Base-by-base conservation (phyloP, 495 filamentous ascomycete species). In the Lepidopterella palustris region DNA sequence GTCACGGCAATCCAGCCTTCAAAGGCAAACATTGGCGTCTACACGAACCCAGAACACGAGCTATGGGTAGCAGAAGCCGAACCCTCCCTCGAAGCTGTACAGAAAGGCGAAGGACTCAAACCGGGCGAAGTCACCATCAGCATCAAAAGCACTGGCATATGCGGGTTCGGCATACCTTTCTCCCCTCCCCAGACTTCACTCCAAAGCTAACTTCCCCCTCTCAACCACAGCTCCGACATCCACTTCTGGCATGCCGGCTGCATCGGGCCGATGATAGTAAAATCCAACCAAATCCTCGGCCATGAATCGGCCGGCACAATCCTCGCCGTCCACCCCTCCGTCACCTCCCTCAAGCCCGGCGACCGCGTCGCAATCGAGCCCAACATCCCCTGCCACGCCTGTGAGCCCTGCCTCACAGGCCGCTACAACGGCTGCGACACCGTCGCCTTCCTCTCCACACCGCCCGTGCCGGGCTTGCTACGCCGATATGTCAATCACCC, bases 231-330 rank as follows among this genome's bases (percentile, higher is more conserved):
- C 48, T 95, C 90, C 55, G 91, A 96, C 73, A 84, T 97, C 27
- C 91, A 96, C 76, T 97, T 97, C 80, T 95, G 90, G 91, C 90
- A 92, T 71, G 87, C 85, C 31, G 90, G 90, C 61, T 88, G 86
- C 74, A 96, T 97, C 68, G 91, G 91, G 13, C 91, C 91, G 55
- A 97, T 96, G 91, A 86, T 95, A 61, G 90, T 97, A 27, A 80
- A 80, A 55, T 85, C 82, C 63, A 86, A 89, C 70, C 91, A 96
- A 69, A 88, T 96, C 67, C 85, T 97, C 28, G 91, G 91, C 61
- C 91, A 96, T 78, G 91, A 95, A 77, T 95, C 91, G 45, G 87
- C 90, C 27, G 91, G 90, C 58, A 82, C 88, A 66, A 73, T 96
- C 54, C 78, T 96, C 62, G 86, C 90, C 6, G 86, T 85, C 40